A percentile compares a stretch with the other conserved stretches of the same genome.
Conservation (phyloP, 495 filamentous ascomycete species). For the Tuber brumale region DNA sequence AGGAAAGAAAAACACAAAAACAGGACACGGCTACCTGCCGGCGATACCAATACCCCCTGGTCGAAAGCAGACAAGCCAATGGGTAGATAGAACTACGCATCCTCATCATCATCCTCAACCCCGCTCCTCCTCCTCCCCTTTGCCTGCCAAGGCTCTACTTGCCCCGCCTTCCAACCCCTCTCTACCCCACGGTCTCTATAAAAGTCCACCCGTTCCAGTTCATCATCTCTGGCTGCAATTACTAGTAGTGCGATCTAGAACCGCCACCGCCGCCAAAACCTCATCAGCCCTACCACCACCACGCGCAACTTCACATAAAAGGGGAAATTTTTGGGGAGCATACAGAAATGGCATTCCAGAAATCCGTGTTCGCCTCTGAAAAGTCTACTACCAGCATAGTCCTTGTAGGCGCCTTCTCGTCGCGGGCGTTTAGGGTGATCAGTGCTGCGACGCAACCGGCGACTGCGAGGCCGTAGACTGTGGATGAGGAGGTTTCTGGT, state of each 20-base stretch:
- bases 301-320: constrained; percentile 1
- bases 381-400: constrained; percentile 44
- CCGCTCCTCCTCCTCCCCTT: constrained; percentile 22
- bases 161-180: constrained; percentile 16
- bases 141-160: constrained; percentile 20
- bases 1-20: not conserved
- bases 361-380: constrained; percentile 41
- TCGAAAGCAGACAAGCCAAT: not conserved
- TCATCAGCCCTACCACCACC: constrained; percentile 1
- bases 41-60: not conserved
- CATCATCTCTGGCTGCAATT: constrained; percentile 38
- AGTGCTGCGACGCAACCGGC: constrained; percentile 41
- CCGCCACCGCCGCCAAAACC: not conserved
- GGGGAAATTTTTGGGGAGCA: constrained; percentile 10
- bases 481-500: constrained; percentile 25
- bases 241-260: constrained; percentile 34
- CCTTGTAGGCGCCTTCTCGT: constrained; percentile 29
- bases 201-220: constrained; percentile 26
- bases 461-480: constrained; percentile 44
- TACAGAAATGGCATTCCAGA: constrained; percentile 45
- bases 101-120: constrained; percentile 23
- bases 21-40: not conserved
- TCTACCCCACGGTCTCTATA: constrained; percentile 22
- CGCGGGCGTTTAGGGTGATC: constrained; percentile 40
- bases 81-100: constrained; percentile 16